phyloP scores from a whole-genome alignment of 1,284 basidiomycete genomes.

The Sporisorium sorghi region DNA sequence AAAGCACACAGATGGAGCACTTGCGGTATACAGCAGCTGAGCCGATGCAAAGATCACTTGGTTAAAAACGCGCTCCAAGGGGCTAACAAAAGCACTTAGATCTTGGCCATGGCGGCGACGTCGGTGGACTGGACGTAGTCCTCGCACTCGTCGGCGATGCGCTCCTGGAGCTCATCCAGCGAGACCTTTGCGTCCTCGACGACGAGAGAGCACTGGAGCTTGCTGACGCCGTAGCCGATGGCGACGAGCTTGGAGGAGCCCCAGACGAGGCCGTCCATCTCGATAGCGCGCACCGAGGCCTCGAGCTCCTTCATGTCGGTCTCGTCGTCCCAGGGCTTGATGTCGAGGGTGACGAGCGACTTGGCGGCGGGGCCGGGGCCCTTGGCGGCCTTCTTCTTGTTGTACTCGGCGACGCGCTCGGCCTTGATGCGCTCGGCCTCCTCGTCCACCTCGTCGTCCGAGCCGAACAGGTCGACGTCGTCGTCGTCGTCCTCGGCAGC shows the following conservation, averaged over 20 bases:
- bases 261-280: constrained; percentile 94
- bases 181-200: constrained; percentile 97
- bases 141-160: constrained; percentile 75
- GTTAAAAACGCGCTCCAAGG: too few species aligned
- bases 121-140: constrained; percentile 97
- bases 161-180: constrained; percentile 85
- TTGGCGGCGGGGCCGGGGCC: constrained; percentile 74
- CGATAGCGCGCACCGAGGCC: constrained; percentile 83
- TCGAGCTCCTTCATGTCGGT: constrained; percentile 94
- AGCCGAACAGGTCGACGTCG: constrained; percentile 90
- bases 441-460: constrained; percentile 89
- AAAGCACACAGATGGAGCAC: too few species aligned
- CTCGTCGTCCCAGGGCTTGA: constrained; percentile 98
- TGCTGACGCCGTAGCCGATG: constrained; percentile 91
- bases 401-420: constrained; percentile 93
- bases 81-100: too few species aligned
- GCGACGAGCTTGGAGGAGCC: constrained; percentile 86
- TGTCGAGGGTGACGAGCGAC: constrained; percentile 95
- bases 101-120: constrained; percentile 69
- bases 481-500: constrained; percentile 88
- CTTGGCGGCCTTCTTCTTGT: constrained; percentile 92
- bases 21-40: constrained; percentile 42
- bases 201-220: constrained; percentile 93
- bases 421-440: constrained; percentile 95
- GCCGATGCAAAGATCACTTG: constrained; percentile 10